Evolutionary conservation across 495 filamentous ascomycete species (phyloP), one percentile per base, ranked within the genome.

Genomic region (Lineolata rhizophorae): DNA sequence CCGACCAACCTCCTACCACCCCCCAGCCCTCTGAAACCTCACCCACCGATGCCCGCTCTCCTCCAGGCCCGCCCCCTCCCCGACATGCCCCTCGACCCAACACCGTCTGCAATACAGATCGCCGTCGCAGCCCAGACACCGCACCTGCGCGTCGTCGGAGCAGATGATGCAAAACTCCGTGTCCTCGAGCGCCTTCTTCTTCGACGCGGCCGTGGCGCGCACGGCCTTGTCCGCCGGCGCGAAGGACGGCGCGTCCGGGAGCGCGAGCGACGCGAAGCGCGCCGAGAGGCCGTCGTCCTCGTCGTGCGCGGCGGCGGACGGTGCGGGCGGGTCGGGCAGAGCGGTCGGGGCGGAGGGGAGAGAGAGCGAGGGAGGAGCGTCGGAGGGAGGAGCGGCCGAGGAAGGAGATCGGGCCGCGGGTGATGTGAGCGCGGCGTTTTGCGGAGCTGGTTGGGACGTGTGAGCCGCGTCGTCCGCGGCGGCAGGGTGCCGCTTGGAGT

Each of bases 81-180:
- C 72, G 2, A 62, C 52, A 38, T 80, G 74, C 44, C 74, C 72
- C 41, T 76, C 74, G 29, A 51, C 55, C 72, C 72, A 80, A 51
- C 74, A 78, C 4, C 58, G 44, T 6, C 50, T 54, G 47, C 74
- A 80, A 42, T 75, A 80, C 12, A 70, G 45, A 35, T 77, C 70
- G 5, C 56, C 58, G 35, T 70, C 69, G 42, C 74, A 78, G 8
- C 67, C 72, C 2, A 60, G 31, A 43, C 74, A 80, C 31, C 50
- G 46, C 8, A 78, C 51, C 3, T 60, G 60, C 2, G 69, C 72
- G 39, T 78, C 70, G 21, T 69, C 67, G 19, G 66, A 65, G 41
- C 74, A 80, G 28, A 77, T 75, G 10, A 63, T 56, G 44, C 74
- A 80, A 72, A 73, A 78, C 1, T 62, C 63, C 2, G 33, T 20